phyloP scores from a whole-genome alignment of 768 basidiomycete species.

The Tephrocybe rancida region DNA sequence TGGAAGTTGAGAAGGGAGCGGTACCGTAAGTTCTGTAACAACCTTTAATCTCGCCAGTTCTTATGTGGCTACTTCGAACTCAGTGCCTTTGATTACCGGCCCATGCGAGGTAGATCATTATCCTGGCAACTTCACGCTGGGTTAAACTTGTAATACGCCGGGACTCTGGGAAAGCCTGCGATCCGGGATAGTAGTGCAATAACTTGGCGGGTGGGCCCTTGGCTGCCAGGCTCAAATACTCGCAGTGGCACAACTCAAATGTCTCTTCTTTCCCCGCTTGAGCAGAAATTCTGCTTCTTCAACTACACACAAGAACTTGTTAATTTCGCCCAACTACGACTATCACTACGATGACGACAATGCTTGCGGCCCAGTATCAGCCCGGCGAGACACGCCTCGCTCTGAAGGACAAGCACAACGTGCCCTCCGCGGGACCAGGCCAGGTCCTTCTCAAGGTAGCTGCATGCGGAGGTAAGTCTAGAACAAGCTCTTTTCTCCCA shows the following conservation, averaged over 20 bases:
- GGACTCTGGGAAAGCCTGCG: background rate
- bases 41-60: background rate
- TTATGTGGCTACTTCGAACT: background rate
- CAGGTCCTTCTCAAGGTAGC: constrained; percentile 10
- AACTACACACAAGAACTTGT: too few relatives aligned
- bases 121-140: background rate
- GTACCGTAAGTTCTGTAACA: too few relatives aligned
- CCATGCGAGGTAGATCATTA: background rate
- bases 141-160: background rate
- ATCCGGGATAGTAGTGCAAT: too few relatives aligned
- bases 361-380: constrained; percentile 10
- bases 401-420: constrained; percentile 1
- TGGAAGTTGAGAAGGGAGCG: too few relatives aligned
- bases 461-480: constrained; percentile 10
- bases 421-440: constrained; percentile 10
- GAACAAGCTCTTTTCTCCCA: background rate
- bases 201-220: background rate
- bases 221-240: background rate
- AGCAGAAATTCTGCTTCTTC: background rate
- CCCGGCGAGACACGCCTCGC: constrained; percentile 6
- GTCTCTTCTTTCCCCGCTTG: background rate
- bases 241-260: background rate
- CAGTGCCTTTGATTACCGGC: background rate
- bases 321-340: too few relatives aligned
- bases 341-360: background rate